phyloP scores from a whole-genome alignment of 2,329 filamentous ascomycete genomes.

The Aspergillus luchuensis region DNA sequence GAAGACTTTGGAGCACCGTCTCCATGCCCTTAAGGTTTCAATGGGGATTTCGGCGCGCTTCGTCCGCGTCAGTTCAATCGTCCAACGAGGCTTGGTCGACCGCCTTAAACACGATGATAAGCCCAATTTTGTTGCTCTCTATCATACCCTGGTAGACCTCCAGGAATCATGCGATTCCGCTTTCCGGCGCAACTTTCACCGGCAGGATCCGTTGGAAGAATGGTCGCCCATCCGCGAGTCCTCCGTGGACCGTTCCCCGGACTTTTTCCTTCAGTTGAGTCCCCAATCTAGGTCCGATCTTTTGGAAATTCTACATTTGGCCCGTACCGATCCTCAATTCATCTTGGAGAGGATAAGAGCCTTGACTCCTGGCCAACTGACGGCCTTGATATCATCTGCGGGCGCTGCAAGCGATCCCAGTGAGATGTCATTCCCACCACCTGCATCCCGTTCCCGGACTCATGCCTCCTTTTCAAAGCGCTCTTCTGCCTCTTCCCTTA shows the following conservation, averaged over 20 bases:
- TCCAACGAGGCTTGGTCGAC: conserved; percentile 49
- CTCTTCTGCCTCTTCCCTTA: conserved; percentile 52
- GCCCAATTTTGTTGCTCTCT: conserved; percentile 46
- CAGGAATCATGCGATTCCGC: conserved; percentile 45
- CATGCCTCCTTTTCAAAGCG: conserved; percentile 53
- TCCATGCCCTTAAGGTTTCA: conserved; percentile 45
- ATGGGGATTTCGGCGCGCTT: conserved; percentile 48
- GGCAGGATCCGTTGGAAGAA: conserved; percentile 39
- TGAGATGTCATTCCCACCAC: conserved; percentile 78
- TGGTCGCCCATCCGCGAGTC: conserved; percentile 41
- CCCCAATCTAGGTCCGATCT: conserved; percentile 73
- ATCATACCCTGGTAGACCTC: conserved; percentile 48
- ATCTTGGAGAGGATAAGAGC: conserved; percentile 78
- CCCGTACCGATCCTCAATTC: conserved; percentile 86
- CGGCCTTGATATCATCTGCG: conserved; percentile 73
- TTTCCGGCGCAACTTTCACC: conserved; percentile 35
- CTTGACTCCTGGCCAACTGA: conserved; percentile 74
- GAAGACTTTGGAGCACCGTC: conserved; percentile 42
- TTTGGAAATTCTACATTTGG: conserved; percentile 74
- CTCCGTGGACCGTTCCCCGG: conserved; percentile 33
- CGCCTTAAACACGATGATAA: conserved; percentile 50
- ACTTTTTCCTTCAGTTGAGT: conserved; percentile 67
- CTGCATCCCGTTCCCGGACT: conserved; percentile 57
- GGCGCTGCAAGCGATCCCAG: conserved; percentile 79
- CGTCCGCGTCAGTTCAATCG: conserved; percentile 43